Conservation (phyloP, 257 asterid genomes). For the Anisodus acutangulus region DNA sequence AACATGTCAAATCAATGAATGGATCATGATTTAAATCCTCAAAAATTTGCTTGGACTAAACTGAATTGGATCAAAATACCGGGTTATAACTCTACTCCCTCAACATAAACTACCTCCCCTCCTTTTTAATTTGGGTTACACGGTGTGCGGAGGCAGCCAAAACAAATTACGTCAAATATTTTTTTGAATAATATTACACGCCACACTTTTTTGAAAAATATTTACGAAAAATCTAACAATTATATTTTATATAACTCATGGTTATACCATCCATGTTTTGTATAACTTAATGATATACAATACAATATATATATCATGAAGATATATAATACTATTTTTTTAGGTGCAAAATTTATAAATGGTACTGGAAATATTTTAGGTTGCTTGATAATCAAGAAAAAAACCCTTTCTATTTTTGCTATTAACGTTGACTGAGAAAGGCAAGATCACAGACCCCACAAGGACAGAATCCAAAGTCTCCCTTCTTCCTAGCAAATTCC, state of each 20-base stretch:
- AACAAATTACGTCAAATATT: background rate
- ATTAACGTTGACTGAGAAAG: too few relatives aligned
- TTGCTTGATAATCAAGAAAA: background rate
- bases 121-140: background rate
- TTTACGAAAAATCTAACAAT: background rate
- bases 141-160: background rate
- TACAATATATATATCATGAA: background rate
- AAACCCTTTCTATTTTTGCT: too few relatives aligned
- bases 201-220: background rate
- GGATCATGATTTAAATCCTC: background rate
- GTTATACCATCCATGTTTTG: background rate
- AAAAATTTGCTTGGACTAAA: background rate
- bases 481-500: slow-evolving; percentile 9
- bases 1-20: background rate
- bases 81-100: background rate
- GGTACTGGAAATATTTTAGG: background rate
- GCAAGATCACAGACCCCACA: background rate
- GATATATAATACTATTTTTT: background rate
- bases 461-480: background rate
- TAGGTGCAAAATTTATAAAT: background rate
- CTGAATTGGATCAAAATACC: background rate
- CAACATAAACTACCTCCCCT: background rate
- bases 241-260: background rate
- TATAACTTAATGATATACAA: background rate
- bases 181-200: background rate